Evolutionary conservation across 768 basidiomycete species (phyloP).

Genomic region (Lentinus brumalis): DNA sequence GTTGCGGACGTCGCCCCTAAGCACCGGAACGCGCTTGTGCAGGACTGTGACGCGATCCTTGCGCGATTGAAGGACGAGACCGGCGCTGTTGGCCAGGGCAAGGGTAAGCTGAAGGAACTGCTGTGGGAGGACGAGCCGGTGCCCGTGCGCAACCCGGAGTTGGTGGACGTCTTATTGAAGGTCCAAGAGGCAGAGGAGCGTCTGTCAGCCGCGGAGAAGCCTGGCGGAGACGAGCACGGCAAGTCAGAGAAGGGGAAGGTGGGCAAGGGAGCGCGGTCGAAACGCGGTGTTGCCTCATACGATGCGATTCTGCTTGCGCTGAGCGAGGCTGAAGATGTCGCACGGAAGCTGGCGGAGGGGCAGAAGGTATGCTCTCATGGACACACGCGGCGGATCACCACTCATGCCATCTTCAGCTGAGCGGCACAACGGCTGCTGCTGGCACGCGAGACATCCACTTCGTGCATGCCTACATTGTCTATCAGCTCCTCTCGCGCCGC

Average conservation of each 20-base stretch:
- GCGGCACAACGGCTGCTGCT: slow-evolving; percentile 43
- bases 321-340: slow-evolving; percentile 88
- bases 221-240: slow-evolving; percentile 30
- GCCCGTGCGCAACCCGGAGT: slow-evolving; percentile 86
- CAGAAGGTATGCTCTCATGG: slow-evolving; percentile 60
- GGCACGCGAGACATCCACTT: slow-evolving; percentile 77
- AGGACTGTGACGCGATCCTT: slow-evolving; percentile 59
- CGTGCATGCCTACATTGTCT: slow-evolving; percentile 84
- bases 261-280: slow-evolving; percentile 48
- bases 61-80: slow-evolving; percentile 50
- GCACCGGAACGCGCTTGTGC: slow-evolving; percentile 62
- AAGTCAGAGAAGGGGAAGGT: slow-evolving; percentile 36
- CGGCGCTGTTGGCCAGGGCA: slow-evolving; percentile 39
- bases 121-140: slow-evolving; percentile 83
- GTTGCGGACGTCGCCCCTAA: slow-evolving; percentile 61
- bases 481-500: slow-evolving; percentile 83
- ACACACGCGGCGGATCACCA: neutral
- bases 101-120: slow-evolving; percentile 60
- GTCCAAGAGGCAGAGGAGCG: slow-evolving; percentile 77
- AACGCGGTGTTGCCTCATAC: slow-evolving; percentile 82
- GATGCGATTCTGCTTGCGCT: slow-evolving; percentile 82
- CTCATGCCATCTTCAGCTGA: slow-evolving; percentile 34
- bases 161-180: slow-evolving; percentile 83
- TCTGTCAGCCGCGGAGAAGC: slow-evolving; percentile 42
- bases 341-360: slow-evolving; percentile 77